Base-by-base conservation (phyloP, 108 stramenopile genomes). In the Nitzschia inconspicua region DNA sequence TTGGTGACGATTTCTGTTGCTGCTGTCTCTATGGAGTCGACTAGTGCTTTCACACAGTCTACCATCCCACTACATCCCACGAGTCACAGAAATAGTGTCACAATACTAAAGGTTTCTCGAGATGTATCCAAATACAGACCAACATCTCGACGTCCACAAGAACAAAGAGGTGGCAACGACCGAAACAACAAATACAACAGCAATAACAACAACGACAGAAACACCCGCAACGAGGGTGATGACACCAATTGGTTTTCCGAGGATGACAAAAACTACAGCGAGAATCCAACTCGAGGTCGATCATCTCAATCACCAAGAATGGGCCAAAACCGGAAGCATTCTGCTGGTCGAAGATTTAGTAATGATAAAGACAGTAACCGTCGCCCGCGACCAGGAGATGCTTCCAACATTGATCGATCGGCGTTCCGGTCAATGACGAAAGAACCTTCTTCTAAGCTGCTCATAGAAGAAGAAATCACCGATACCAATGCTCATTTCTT, bases 401-500 rank as follows among this genome's bases (percentile, higher is more conserved):
- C 26, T 7, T 8, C 8, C 7, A 9, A 7, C 13, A 31, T 13
- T 39, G 22, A 49, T 9, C 63, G 37, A 30, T 43, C n/a, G n/a
- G n/a, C n/a, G n/a, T n/a, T n/a, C n/a, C n/a, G n/a, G n/a, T n/a
- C n/a, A n/a, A n/a, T n/a, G n/a, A n/a, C n/a, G 52, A 64, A 43
- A 35, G 56, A 44, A 30, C 47, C 47, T n/a, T 41, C 23, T 27
- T 65, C 35, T 62, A 61, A 29, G 40, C 13, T 47, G 25, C n/a
- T n/a, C 32, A 43, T 13, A n/a, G 56, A 60, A 6, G 65, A 51
- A 9, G 58, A 58, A 20, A 62, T 60, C 27, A 61, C 58, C 8
- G 20, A 51, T 25, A 63, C 65, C 19, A 58, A 66, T 22, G 81
- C 83, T 20, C 86, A 86, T 50, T 91, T 91, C 62, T 91, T 76